Base-by-base conservation (phyloP, 352 stramenopile genomes). In the Phytophthora pini region DNA sequence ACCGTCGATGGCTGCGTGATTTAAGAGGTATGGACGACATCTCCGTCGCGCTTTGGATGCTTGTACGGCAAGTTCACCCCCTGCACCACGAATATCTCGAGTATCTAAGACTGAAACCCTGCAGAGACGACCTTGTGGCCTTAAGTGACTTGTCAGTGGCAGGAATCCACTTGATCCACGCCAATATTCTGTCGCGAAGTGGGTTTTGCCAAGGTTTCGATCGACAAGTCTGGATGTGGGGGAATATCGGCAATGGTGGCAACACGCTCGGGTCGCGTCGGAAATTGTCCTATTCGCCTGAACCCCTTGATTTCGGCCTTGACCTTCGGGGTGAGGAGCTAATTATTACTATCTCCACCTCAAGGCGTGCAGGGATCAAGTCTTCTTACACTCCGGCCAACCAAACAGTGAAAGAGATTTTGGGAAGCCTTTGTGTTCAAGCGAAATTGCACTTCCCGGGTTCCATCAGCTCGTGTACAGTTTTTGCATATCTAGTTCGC, bases 11-110 rank as follows among this genome's bases (percentile, higher is more conserved):
- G 2, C 36, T 79, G 4, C 38, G 49, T 2, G 59, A 46, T 57
- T 32, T 89, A 6, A 45, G 56, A 0, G 73, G 61, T 0, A 55
- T 89, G 29, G 80, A 89, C 15, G 80, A 89, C 17, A 57, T 70
- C 9, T 63, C 69, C 0, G 56, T 82, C 9, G 55, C 63, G 2
- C 29, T 87, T n/a, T 89, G 79, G 80, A 58, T 88, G 59, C 45
- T 82, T 3, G 41, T 61, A 3, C 46, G 24, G 4, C 56, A 71
- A 11, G 41, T 67, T 2, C 56, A 71, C 40, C 22, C 34, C 8
- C 5, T 49, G 34, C 56, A 60, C 5, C 26, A 69, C 1, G 2
- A 34, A 12, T 31, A 60, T 13, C 74, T 90, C 4, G 22, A 49
- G 4, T 76, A 78, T 31, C 34, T 87, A 7, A 61, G 68, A 10